These are phyloP conservation scores for Zopfia rhizophila DNA, from an alignment of 2,329 filamentous ascomycete genomes.

Conservation along the genomic window DNA sequence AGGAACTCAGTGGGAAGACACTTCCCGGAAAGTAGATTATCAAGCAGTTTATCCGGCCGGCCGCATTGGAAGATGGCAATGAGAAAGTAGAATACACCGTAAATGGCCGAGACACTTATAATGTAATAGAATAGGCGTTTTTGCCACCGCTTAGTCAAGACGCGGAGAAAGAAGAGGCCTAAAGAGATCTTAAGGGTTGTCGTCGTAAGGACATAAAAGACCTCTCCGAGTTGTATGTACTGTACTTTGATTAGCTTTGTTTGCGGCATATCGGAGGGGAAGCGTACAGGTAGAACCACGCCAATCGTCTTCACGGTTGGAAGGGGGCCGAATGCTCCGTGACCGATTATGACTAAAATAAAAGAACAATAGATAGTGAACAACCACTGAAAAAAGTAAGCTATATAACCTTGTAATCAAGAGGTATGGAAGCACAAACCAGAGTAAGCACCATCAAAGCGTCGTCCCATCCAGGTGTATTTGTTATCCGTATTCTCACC, in stretches of 20 bases:
- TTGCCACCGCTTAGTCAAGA: conserved; percentile 47
- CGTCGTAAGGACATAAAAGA: conserved; percentile 64
- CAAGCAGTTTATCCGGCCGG: conserved; percentile 35
- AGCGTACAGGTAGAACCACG: conserved; percentile 33
- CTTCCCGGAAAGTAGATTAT: conserved; percentile 28
- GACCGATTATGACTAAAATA: conserved; percentile 32
- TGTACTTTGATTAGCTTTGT: conserved; percentile 20
- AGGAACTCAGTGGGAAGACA: conserved; percentile 38
- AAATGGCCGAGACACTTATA: conserved; percentile 33
- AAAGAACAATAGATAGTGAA: conserved; percentile 43
- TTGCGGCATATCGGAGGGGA: neutral
- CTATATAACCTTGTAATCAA: neutral
- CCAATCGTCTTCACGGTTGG: conserved; percentile 25
- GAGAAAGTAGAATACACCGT: conserved; percentile 43
- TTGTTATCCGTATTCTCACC: conserved; percentile 46
- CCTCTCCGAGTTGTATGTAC: conserved; percentile 53
- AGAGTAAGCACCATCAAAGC: conserved; percentile 41
- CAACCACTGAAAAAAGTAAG: conserved; percentile 24
- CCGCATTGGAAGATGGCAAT: conserved; percentile 44
- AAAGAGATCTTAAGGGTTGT: conserved; percentile 58
- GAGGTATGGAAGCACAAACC: conserved; percentile 17
- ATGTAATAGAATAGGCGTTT: conserved; percentile 34
- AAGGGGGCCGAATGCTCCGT: conserved; percentile 17
- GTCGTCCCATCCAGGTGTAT: conserved; percentile 48
- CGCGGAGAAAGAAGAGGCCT: conserved; percentile 48